Base-by-base conservation (phyloP, 371 early-diverging fungal species). In the Phascolomyces articulosus region DNA sequence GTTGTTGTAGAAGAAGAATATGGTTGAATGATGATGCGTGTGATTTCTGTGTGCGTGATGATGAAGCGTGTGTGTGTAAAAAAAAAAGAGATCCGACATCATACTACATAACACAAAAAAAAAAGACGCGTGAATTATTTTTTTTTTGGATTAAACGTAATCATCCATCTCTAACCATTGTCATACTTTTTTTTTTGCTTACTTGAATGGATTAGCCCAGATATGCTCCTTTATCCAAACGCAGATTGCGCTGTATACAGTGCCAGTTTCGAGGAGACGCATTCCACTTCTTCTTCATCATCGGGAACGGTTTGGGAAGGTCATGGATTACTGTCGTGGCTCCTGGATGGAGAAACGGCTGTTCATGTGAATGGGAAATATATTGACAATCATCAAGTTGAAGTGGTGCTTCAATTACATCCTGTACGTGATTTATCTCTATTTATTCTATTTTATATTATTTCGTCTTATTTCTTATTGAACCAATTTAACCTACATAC, bases 281-380 rank as follows among this genome's bases (percentile, higher is more conserved):
- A 58, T 9, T 53, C 62, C 11, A 41, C 64, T 15, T 49, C 64
- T 51, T 47, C 65, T 62, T 53, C 64, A 16, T 41, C 64, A 55
- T 47, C 65, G 62, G 48, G 60, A 62, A 40, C 40, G 20, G 72
- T 80, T 21, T 82, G 82, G 82, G 79, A 82, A 64, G 82, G 82
- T 3, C 82, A 82, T 64, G 82, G 82, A 4, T 56, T 79, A 13
- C 21, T 82, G 53, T 75, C 79, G 13, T 82, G 82, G 82, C 70
- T 77, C n/a, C 68, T 78, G 65, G 78, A 69, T 49, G 62, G 71
- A 16, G 63, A 66, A 13, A 44, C 56, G 26, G 53, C 27, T 24
- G 44, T 44, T 31, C 65, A 62, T 18, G 63, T 40, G 54, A 66
- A 44, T 38, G 72, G 44, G 24, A 55, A 63, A 20, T 38, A 40